These are phyloP conservation scores for Elaeis guineensis DNA, from an alignment of 176 grass and related monocot genomes.

Conservation along the genomic window DNA sequence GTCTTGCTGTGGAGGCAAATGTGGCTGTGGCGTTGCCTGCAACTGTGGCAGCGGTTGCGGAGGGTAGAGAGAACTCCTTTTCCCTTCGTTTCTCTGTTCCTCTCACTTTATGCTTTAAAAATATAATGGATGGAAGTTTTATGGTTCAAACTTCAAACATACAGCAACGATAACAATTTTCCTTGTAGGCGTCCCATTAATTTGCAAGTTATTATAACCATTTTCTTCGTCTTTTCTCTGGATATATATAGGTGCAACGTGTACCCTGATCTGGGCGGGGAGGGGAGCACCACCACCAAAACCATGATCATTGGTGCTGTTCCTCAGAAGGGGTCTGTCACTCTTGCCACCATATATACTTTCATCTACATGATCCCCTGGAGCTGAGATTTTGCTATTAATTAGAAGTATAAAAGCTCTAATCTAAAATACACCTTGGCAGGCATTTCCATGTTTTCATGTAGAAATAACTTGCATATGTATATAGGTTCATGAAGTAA, in stretches of 20 bases:
- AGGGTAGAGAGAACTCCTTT: conserved; percentile 23
- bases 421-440: background rate
- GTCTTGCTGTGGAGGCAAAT: conserved; percentile 88
- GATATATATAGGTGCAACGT: conserved; percentile 40
- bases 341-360: too few species aligned
- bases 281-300: conserved; percentile 29
- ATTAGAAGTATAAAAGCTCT: background rate
- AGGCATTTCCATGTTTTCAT: too few species aligned
- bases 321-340: conserved; percentile 37
- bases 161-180: too few species aligned
- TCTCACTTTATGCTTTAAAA: too few species aligned
- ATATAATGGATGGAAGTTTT: too few species aligned
- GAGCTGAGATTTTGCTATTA: background rate
- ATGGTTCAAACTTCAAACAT: too few species aligned
- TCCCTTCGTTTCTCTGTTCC: too few species aligned
- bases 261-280: conserved; percentile 40
- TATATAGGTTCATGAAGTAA: too few species aligned
- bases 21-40: conserved; percentile 70
- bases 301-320: conserved; percentile 32
- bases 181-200: too few species aligned
- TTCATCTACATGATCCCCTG: too few species aligned
- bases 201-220: too few species aligned
- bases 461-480: too few species aligned
- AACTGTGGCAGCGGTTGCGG: conserved; percentile 50
- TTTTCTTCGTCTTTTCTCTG: background rate